These are phyloP conservation scores for Dothiorella sarmentorum DNA, from an alignment of 2,329 filamentous ascomycete species.

Conservation along the genomic window DNA sequence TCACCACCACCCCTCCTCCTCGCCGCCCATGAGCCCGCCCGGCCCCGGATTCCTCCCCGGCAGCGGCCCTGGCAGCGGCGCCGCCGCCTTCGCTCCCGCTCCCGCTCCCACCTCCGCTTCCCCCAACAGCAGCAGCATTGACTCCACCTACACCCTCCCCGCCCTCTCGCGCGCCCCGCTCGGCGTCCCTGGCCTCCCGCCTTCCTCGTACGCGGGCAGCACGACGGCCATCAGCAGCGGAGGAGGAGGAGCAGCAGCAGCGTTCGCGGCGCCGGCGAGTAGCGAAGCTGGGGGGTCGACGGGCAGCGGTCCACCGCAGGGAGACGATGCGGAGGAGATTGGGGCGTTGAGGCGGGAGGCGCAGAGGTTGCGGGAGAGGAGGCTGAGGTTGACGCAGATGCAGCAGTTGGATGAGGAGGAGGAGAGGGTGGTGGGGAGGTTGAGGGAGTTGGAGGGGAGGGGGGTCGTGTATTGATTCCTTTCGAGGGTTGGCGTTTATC, in stretches of 20 bases:
- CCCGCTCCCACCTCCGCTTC: not conserved
- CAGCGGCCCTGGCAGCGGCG: too few relatives aligned
- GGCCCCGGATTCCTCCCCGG: too few relatives aligned
- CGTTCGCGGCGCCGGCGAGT: not conserved
- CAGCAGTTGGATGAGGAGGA: not conserved
- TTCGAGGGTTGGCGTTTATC: too few relatives aligned
- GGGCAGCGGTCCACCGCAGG: not conserved
- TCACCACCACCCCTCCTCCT: not conserved
- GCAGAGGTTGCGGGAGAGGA: not conserved
- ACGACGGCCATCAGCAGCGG: not conserved
- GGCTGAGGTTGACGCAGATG: not conserved
- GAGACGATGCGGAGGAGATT: not conserved
- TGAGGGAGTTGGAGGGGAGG: slow-evolving; percentile 1
- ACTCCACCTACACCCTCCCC: too few relatives aligned
- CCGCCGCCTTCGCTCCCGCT: not conserved
- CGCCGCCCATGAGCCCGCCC: not conserved
- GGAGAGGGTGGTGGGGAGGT: not conserved
- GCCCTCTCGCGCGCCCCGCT: too few relatives aligned
- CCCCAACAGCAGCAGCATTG: not conserved
- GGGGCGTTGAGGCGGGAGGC: not conserved
- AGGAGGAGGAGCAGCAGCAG: not conserved
- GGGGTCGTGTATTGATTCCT: not conserved
- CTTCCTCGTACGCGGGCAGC: too few relatives aligned
- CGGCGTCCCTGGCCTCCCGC: too few relatives aligned
- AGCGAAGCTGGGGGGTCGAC: not conserved